Conservation (phyloP, 2,329 filamentous ascomycete species). For the Pyrenophora tritici-repentis region DNA sequence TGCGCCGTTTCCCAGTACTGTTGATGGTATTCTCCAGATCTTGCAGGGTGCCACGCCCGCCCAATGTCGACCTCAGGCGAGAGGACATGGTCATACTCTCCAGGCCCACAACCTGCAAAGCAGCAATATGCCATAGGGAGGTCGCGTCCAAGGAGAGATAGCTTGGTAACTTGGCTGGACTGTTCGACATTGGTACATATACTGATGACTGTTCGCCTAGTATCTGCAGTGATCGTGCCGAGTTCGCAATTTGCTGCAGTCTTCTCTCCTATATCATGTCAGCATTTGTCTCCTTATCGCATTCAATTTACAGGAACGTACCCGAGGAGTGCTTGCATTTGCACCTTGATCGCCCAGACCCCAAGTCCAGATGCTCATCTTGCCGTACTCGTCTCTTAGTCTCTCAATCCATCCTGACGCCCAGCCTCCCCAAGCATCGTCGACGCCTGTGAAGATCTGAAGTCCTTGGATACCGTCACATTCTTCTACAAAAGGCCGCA, state of each 20-base stretch:
- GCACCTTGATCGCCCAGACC: slow-evolving; percentile 67
- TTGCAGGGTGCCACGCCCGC: slow-evolving; percentile 59
- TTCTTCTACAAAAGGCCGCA: slow-evolving; percentile 87
- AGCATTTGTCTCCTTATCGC: slow-evolving; percentile 4
- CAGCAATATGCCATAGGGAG: slow-evolving; percentile 81
- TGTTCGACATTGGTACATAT: slow-evolving; percentile 72
- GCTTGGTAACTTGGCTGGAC: slow-evolving; percentile 60
- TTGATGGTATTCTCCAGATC: slow-evolving; percentile 71
- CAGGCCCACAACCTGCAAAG: slow-evolving; percentile 73
- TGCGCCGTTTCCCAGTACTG: slow-evolving; percentile 75
- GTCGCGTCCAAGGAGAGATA: slow-evolving; percentile 64
- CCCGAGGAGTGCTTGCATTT: slow-evolving; percentile 41
- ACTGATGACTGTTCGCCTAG: slow-evolving; percentile 74
- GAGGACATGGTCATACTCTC: slow-evolving; percentile 81
- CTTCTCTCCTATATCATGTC: slow-evolving; percentile 60
- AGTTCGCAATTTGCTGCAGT: slow-evolving; percentile 70
- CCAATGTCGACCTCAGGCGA: slow-evolving; percentile 60
- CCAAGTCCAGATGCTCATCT: slow-evolving; percentile 85
- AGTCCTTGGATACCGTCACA: slow-evolving; percentile 90
- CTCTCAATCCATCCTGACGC: slow-evolving; percentile 60
- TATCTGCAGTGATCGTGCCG: slow-evolving; percentile 71
- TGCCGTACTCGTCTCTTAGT: slow-evolving; percentile 88
- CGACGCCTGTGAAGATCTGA: slow-evolving; percentile 63
- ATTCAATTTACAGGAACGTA: slow-evolving; percentile 41
- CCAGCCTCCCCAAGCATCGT: slow-evolving; percentile 60